These are phyloP conservation scores for Colletotrichum orchidophilum DNA, from an alignment of 2,329 filamentous ascomycete genomes.

Conservation along the genomic window DNA sequence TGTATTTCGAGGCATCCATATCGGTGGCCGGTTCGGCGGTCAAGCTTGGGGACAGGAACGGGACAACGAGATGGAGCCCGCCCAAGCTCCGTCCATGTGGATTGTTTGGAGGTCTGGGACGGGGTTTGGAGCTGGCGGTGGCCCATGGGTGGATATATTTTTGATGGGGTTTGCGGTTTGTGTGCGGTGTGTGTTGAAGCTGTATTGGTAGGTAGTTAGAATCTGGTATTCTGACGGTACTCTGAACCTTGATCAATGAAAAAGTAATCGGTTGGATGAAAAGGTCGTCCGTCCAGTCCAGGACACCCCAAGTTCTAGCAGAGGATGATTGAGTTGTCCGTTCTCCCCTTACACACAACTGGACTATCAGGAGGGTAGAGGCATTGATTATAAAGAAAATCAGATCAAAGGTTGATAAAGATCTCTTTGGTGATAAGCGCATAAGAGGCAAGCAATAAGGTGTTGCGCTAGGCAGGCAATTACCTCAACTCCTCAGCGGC, in stretches of 20 bases:
- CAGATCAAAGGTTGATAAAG: neutral
- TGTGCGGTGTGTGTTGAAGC: neutral
- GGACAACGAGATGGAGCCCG: neutral
- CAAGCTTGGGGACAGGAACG: neutral
- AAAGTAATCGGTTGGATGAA: neutral
- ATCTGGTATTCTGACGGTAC: neutral
- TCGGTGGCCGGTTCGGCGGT: neutral
- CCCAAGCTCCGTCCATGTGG: constrained; percentile 14
- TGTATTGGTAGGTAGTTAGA: neutral
- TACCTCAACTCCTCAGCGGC: neutral
- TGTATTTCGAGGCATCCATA: neutral
- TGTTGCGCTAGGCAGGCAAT: neutral
- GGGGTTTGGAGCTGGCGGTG: neutral
- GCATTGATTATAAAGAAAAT: neutral
- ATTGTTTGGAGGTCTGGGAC: constrained; percentile 10
- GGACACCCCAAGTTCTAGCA: too few relatives aligned
- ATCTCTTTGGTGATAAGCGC: neutral
- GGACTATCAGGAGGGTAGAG: neutral
- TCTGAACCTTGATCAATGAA: neutral
- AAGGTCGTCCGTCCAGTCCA: neutral
- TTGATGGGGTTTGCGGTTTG: neutral
- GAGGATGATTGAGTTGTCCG: neutral
- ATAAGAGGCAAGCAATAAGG: neutral
- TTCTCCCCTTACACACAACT: constrained; percentile 3
- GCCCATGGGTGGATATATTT: neutral